Evolutionary conservation across 2,329 filamentous ascomycete species (phyloP).

Genomic region (Exophiala spinifera): DNA sequence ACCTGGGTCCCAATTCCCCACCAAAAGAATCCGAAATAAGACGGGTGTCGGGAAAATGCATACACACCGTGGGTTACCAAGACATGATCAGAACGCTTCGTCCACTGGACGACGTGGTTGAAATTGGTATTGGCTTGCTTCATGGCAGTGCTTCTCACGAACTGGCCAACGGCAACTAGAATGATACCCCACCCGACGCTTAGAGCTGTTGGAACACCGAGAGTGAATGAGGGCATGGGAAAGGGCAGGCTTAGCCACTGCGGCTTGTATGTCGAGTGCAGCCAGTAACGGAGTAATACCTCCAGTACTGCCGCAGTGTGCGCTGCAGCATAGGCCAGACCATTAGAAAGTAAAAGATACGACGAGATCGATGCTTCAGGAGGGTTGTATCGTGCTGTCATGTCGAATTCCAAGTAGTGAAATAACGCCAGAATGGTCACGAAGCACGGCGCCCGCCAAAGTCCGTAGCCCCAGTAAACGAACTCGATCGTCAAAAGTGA

Average conservation of each 20-base stretch:
- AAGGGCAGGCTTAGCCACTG: slow-evolving; percentile 19
- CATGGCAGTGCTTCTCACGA: slow-evolving; percentile 79
- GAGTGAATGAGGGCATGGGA: slow-evolving; percentile 29
- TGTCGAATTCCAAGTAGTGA: slow-evolving; percentile 96
- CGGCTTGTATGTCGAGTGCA: slow-evolving; percentile 18
- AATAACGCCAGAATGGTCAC: slow-evolving; percentile 66
- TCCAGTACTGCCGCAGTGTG: slow-evolving; percentile 73
- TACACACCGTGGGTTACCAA: slow-evolving; percentile 87
- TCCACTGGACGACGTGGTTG: slow-evolving; percentile 73
- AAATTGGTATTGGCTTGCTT: slow-evolving; percentile 83
- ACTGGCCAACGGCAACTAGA: slow-evolving; percentile 68
- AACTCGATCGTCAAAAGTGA: slow-evolving; percentile 32
- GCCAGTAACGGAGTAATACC: slow-evolving; percentile 47
- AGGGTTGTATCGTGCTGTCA: slow-evolving; percentile 81
- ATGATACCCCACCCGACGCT: slow-evolving; percentile 55
- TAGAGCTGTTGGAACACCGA: slow-evolving; percentile 32
- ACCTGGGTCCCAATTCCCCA: slow-evolving; percentile 95
- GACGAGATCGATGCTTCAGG: slow-evolving; percentile 66
- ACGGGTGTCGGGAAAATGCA: slow-evolving; percentile 71
- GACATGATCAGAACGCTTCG: slow-evolving; percentile 66
- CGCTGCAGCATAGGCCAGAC: slow-evolving; percentile 77
- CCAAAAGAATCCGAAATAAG: slow-evolving; percentile 98
- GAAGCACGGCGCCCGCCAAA: slow-evolving; percentile 59
- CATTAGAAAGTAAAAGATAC: slow-evolving; percentile 83
- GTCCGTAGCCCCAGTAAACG: slow-evolving; percentile 23